Conservation (phyloP, 345 rosid genomes). For the Clausena lansium region DNA sequence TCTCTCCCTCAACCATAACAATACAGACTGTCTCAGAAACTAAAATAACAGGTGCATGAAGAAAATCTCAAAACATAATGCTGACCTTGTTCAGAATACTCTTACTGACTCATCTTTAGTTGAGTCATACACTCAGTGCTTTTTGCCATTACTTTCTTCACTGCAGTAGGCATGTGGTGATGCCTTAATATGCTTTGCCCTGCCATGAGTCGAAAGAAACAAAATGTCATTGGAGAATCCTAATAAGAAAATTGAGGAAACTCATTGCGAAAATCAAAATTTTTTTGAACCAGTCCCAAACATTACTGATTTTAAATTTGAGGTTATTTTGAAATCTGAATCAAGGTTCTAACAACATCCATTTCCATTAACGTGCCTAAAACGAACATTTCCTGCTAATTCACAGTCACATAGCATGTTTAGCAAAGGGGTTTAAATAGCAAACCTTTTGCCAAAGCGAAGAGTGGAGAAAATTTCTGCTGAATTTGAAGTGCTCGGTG, state of each 20-base stretch:
- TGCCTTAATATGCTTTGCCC: slow-evolving; percentile 88
- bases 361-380: background rate
- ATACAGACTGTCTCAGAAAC: slow-evolving; percentile 12
- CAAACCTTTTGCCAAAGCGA: slow-evolving; percentile 85
- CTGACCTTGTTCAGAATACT: slow-evolving; percentile 55
- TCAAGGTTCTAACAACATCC: background rate
- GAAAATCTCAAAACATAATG: background rate
- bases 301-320: background rate
- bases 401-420: background rate
- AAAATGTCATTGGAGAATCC: background rate
- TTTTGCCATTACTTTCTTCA: slow-evolving; percentile 43
- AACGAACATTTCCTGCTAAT: too few species aligned
- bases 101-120: slow-evolving; percentile 41
- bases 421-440: background rate
- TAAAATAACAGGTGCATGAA: background rate
- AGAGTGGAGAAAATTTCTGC: slow-evolving; percentile 83
- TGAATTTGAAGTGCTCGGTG: slow-evolving; percentile 79
- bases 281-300: background rate
- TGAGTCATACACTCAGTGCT: slow-evolving; percentile 26
- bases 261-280: too few species aligned
- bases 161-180: slow-evolving; percentile 26
- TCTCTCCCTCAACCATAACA: slow-evolving; percentile 58
- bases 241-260: too few species aligned
- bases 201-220: slow-evolving; percentile 21
- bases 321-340: background rate